Evolutionary conservation across 176 grass and related monocot species (phyloP), one percentile per base, ranked within the genome.

Genomic region (Aegilops umbellulata): DNA sequence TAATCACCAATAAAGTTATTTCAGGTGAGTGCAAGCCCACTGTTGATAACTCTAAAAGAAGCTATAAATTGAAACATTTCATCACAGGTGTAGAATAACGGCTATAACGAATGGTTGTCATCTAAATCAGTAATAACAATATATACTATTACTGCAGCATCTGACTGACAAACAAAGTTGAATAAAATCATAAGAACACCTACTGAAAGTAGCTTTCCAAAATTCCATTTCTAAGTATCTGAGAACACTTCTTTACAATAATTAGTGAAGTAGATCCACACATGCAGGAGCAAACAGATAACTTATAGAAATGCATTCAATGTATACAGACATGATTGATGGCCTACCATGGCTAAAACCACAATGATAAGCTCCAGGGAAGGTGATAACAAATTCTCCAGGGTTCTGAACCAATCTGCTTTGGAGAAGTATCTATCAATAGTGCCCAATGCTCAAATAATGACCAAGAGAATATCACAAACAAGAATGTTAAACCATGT

Each of bases 341-440:
- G 69, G 25, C 75, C 74, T 94, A 99, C 94, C 97, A 65, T 96
- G 97, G 87, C 94, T 99, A 87, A 99, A 99, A 71, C 97, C 97
- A 82, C 92, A 93, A 90, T 99, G 97, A 93, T 99, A 99, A 86
- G 97, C 93, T 88, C 97, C 97, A 88, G 97, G 97, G 73, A 99
- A 96, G 19, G 97, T 99, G 76, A 99, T 95, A 82, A 99, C 90
- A 91, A 99, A 99, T 44, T 99, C 97, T 88, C 97, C 97, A 91
- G 92, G 87, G 85, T 96, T 99, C 87, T 99, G 97, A 83, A 99
- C 97, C 92, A 99, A 94, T 88, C 97, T 99, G 97, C 78, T 94
- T 89, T 74, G 66, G 78, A 87, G 82, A 93, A 89, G 75, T 68
- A 89, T 85, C 81, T 87, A 82, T 81, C 82, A 88, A 91, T 81